A percentile compares a stretch with the other conserved stretches of the same genome.
These are phyloP conservation scores for Xylariales sp. DNA, from an alignment of 2,329 filamentous ascomycete genomes.

Conservation along the genomic window DNA sequence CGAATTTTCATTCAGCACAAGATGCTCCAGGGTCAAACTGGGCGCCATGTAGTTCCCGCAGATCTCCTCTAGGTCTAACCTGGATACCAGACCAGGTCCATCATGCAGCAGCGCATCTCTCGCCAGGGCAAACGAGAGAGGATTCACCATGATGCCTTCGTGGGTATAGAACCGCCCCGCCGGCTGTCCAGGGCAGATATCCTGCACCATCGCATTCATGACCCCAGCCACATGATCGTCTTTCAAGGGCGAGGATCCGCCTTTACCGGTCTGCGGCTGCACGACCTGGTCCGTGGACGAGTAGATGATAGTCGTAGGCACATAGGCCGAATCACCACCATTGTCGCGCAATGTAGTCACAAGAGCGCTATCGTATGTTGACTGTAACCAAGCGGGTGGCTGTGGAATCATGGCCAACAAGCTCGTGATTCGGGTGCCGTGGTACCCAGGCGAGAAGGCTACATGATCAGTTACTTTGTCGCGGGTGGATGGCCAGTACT, in stretches of 20 bases:
- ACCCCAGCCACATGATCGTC: conserved; percentile 37
- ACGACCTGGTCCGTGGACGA: conserved; percentile 46
- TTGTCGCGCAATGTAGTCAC: conserved; percentile 35
- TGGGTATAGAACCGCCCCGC: conserved; percentile 26
- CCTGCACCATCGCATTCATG: conserved; percentile 43
- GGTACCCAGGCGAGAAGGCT: conserved; percentile 47
- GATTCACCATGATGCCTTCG: neutral
- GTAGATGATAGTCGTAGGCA: conserved; percentile 50
- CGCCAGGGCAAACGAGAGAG: neutral
- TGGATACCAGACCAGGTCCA: neutral
- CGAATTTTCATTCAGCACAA: neutral
- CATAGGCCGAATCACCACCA: conserved; percentile 45
- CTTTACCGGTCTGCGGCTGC: conserved; percentile 40
- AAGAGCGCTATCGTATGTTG: conserved; percentile 37
- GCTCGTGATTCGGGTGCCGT: conserved; percentile 18
- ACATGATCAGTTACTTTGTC: conserved; percentile 43
- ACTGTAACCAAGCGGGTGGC: conserved; percentile 43
- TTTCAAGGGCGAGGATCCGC: conserved; percentile 38
- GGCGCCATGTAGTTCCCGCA: neutral
- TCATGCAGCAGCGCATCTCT: neutral
- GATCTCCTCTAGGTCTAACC: neutral
- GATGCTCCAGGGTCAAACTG: neutral
- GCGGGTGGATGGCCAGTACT: conserved; percentile 51
- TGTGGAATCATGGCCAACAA: conserved; percentile 40
- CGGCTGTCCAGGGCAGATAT: conserved; percentile 31